Base-by-base conservation (phyloP, 768 basidiomycete species). In the Phylloporus sp. region DNA sequence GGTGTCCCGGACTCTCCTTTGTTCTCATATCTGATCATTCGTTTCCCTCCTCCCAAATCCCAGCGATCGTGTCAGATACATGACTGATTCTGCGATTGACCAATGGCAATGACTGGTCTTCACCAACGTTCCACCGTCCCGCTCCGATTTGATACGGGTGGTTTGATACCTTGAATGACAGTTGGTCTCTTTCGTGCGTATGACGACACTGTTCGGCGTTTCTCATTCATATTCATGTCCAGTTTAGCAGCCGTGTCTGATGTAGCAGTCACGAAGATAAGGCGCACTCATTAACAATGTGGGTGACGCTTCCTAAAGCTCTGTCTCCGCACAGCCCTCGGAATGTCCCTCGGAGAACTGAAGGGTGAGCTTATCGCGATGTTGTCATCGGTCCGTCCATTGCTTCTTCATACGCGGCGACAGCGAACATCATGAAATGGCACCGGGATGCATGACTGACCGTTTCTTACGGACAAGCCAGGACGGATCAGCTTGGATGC, bases 281-380 rank as follows among this genome's bases (percentile, higher is more conserved):
- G 44, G 15, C 8, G 1, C 10, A 32, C 22, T 23, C 20, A 48
- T 48, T 24, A 45, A 38, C 9, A 26, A 34, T 3, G 22, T 40
- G 20, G 15, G 39, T 48, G 44, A 54, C 46, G 38, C 44, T 22
- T 24, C 3, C 27, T 28, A 14, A 34, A 20, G 14, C 29, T 27
- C 20, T 28, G 35, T 49, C 35, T 40, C 13, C 35, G 34, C 42
- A 47, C 43, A 54, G 48, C 51, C 37, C 23, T 10, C 15, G 15
- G 24, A 41, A 28, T 27, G 26, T 40, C 17, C 58, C 58, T 59
- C 58, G 60, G 58, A 58, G 38, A 62, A 49, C 22, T 26, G 27
- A 20, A 22, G 37, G 21, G 11, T 10, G 11, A 11, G n/a, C 44
- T 50, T 54, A 55, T 61, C 57, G 36, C 42, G 41, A 37, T 36